Base-by-base conservation (phyloP, 1,284 basidiomycete genomes). In the Irpex sp. region DNA sequence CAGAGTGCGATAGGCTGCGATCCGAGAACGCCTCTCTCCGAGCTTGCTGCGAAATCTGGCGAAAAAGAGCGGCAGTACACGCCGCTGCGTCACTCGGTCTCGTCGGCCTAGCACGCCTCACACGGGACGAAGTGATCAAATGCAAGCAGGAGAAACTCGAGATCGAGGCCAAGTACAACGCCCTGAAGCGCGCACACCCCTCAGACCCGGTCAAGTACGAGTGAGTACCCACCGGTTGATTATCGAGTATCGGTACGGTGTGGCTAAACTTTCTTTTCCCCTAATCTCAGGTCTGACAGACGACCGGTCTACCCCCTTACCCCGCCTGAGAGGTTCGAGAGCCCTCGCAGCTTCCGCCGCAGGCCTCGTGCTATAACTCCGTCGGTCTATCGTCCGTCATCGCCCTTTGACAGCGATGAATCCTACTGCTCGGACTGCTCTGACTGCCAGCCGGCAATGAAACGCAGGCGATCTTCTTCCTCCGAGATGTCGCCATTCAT, bases 1-100 rank as follows among this genome's bases (percentile, higher is more conserved):
- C 74, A 39, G 83, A 83, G 64, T 77, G 77, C 58, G 76, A 76
- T n/a, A 77, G 79, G 13, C 76, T 85, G 7, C 75, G 75, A 15
- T 80, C 82, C 13, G 84, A 86, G 65, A 83, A 84, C 68, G 73
- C 76, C 35, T 79, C 80, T 0, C 72, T 87, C 37, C 77, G 77
- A 46, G 72, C 75, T 35, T 78, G 79, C 63, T 85, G 81, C 69
- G 74, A 72, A 37, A 76, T 81, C 66, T 87, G 84, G 85, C 81
- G 82, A 53, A 81, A 79, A 61, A 81, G 85, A 49, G 85, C 85
- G 9, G 82, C 85, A 63, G 75, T 81, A 7, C 85, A 87, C 66
- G 80, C 83, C 8, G 76, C 81, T 3, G 82, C 83, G 11, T 86
- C 82, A 31, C 71, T 84, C 33, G 80, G 82, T 37, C 78, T 86